These are phyloP conservation scores for Nicotiana paniculata DNA, from an alignment of 257 asterid genomes.

Conservation along the genomic window DNA sequence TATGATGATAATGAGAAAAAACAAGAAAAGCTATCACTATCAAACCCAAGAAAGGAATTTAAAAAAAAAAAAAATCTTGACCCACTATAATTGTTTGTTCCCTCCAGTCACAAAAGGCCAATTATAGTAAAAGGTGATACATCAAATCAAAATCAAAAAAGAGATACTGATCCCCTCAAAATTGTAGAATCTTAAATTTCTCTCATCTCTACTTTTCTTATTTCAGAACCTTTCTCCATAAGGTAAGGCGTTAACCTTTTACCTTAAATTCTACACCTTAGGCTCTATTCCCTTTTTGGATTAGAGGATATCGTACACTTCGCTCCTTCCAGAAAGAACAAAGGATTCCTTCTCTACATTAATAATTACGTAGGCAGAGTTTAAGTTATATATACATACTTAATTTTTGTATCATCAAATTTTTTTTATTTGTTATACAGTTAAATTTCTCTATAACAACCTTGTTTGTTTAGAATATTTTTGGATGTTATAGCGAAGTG, in stretches of 20 bases:
- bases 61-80: slow-evolving; percentile 25
- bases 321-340: background rate
- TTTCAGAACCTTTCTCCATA: slow-evolving; percentile 22
- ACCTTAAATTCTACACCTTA: slow-evolving; percentile 21
- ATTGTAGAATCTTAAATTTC: slow-evolving; percentile 13
- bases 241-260: slow-evolving; percentile 18
- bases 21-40: slow-evolving; percentile 16
- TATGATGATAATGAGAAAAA: background rate
- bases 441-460: no score
- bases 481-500: no score
- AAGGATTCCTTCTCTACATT: background rate
- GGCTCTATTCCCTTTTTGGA: background rate
- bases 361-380: background rate
- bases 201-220: background rate
- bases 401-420: no score
- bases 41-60: slow-evolving; percentile 17
- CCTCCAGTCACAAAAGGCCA: slow-evolving; percentile 14
- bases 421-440: no score
- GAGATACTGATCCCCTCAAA: background rate
- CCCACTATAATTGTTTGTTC: slow-evolving; percentile 22
- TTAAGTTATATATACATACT: no score
- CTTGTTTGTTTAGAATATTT: no score
- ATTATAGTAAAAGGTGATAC: slow-evolving; percentile 14
- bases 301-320: background rate
- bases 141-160: slow-evolving; percentile 18